Percentiles rank a stretch among this genome's conserved stretches.
Conservation (phyloP, 2,329 filamentous ascomycete species). For the Aureobasidium sp. region DNA sequence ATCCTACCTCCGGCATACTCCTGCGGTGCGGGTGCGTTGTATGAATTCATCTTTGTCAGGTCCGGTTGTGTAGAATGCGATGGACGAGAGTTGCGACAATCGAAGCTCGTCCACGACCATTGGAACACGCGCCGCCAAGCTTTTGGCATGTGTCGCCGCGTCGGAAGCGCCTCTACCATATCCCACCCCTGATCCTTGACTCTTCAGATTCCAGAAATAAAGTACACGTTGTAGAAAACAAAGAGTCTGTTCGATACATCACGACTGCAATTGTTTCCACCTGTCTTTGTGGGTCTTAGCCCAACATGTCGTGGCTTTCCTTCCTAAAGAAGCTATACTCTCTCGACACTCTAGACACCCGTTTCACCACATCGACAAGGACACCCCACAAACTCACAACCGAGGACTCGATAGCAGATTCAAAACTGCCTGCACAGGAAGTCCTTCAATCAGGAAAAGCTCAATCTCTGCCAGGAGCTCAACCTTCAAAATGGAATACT, state of each 20-base stretch:
- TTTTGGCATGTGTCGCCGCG: background rate
- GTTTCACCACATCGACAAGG: conserved; percentile 62
- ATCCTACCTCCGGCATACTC: conserved; percentile 39
- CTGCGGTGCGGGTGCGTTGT: conserved; percentile 28
- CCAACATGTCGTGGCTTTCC: conserved; percentile 12
- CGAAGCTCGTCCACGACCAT: background rate
- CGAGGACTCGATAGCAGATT: conserved; percentile 9
- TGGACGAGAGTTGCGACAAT: background rate
- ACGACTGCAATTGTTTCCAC: background rate
- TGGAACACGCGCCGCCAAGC: background rate
- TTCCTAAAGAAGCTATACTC: conserved; percentile 50
- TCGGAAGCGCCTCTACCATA: background rate
- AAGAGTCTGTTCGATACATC: background rate
- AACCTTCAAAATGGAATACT: conserved; percentile 72
- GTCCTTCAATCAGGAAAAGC: conserved; percentile 22
- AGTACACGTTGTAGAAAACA: background rate
- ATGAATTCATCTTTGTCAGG: background rate
- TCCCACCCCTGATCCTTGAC: background rate
- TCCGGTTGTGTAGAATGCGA: background rate
- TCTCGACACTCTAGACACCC: conserved; percentile 60
- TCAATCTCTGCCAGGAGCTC: conserved; percentile 29
- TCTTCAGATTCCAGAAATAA: background rate
- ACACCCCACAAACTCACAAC: conserved; percentile 37
- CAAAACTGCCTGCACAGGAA: conserved; percentile 18
- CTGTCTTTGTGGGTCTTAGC: background rate